Evolutionary conservation across 83 land plant species (phyloP).

Genomic region (Thuja plicata): DNA sequence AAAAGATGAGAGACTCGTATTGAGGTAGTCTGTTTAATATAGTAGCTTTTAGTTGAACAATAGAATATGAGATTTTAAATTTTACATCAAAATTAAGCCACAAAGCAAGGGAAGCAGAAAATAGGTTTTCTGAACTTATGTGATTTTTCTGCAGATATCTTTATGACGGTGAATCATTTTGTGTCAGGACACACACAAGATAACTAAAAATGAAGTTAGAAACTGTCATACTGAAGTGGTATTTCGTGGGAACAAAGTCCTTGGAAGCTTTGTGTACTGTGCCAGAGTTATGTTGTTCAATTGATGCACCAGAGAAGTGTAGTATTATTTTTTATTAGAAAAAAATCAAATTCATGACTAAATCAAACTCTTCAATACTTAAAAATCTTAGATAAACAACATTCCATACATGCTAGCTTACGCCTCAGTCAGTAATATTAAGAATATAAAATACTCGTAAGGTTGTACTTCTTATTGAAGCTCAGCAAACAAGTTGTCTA

Average conservation of each 20-base stretch:
- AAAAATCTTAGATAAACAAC: too few relatives aligned
- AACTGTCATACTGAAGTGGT: not conserved
- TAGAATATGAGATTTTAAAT: not conserved
- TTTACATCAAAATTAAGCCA: not conserved
- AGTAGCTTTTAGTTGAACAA: not conserved
- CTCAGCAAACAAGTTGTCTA: too few relatives aligned
- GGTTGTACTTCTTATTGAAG: too few relatives aligned
- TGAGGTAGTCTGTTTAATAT: not conserved
- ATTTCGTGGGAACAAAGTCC: not conserved
- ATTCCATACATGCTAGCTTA: too few relatives aligned
- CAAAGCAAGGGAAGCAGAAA: slow-evolving; percentile 1
- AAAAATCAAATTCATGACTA: too few relatives aligned
- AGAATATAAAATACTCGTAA: too few relatives aligned
- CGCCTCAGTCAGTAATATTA: too few relatives aligned
- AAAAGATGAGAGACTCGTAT: not conserved
- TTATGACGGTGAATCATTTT: not conserved
- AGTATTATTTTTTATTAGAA: too few relatives aligned
- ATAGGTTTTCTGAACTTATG: not conserved
- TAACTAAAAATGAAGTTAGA: slow-evolving; percentile 13
- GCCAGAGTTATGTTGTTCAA: slow-evolving; percentile 1
- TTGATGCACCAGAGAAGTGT: slow-evolving; percentile 8
- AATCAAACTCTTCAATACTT: too few relatives aligned
- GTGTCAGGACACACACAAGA: not conserved
- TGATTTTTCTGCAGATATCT: slow-evolving; percentile 2
- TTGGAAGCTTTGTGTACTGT: slow-evolving; percentile 10